phyloP scores from a whole-genome alignment of 805 yeast species.

The Dipodascus albidus region DNA sequence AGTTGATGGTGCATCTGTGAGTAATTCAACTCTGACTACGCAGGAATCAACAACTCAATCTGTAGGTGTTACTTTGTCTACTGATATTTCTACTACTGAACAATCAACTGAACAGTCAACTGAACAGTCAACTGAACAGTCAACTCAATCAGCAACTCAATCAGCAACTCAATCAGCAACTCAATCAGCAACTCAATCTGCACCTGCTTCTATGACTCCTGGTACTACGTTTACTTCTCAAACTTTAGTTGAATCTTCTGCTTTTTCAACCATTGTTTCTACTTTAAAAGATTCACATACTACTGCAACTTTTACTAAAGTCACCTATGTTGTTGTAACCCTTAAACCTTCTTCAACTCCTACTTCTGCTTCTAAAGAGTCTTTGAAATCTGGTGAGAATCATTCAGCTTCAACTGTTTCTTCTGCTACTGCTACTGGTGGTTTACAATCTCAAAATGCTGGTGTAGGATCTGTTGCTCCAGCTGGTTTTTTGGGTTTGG shows the following conservation, averaged over 20 bases:
- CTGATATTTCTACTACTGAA: too few species aligned
- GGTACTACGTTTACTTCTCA: background rate
- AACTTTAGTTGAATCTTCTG: background rate
- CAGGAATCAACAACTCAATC: too few species aligned
- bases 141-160: background rate
- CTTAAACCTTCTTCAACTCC: background rate
- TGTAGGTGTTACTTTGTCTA: too few species aligned
- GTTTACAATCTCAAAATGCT: background rate
- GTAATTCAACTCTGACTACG: too few species aligned
- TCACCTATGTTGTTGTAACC: background rate
- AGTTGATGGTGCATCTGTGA: too few species aligned
- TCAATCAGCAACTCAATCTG: background rate
- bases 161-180: background rate
- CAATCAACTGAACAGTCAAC: background rate
- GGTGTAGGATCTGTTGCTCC: too few species aligned
- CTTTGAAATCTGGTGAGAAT: background rate
- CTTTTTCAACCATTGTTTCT: background rate
- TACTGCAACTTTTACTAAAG: background rate
- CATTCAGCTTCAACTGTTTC: background rate
- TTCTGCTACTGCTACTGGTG: background rate
- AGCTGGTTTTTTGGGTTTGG: too few species aligned
- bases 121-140: background rate
- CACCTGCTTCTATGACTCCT: background rate
- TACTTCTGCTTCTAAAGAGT: too few species aligned
- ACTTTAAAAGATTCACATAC: background rate